Conservation (phyloP, 176 grass and related monocot genomes). For the Triticum turgidum region DNA sequence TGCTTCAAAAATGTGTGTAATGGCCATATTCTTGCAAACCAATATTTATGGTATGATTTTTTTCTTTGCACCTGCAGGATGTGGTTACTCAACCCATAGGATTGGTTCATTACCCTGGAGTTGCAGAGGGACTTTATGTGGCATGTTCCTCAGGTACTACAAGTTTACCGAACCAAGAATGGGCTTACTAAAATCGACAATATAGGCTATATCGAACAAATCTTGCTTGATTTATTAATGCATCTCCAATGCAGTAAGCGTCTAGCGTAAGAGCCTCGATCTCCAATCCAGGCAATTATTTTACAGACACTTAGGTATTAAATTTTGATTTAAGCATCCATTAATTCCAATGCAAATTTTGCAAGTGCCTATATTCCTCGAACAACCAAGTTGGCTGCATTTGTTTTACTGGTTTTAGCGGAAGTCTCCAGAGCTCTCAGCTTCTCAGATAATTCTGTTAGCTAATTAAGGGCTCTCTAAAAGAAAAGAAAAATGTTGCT, state of each 20-base stretch:
- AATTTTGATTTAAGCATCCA: not conserved
- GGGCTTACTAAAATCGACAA: constrained; percentile 2
- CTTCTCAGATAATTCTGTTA: not conserved
- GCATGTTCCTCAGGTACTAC: constrained; percentile 74
- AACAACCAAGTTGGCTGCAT: not conserved
- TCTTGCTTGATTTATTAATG: not conserved
- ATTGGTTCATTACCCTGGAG: constrained; percentile 74
- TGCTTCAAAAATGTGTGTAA: not conserved
- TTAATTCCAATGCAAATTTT: not conserved
- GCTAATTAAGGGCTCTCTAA: not conserved
- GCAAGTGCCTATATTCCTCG: not conserved
- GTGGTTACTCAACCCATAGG: constrained; percentile 82
- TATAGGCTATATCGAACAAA: not conserved
- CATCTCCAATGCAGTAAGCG: not conserved
- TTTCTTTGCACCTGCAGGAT: constrained; percentile 42
- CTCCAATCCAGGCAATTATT: not conserved
- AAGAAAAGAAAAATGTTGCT: not conserved
- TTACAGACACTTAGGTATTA: not conserved
- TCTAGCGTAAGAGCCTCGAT: not conserved
- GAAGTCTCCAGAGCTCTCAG: not conserved
- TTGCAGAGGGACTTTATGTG: constrained; percentile 78
- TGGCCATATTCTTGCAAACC: not conserved
- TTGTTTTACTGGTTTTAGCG: not conserved
- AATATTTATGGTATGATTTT: constrained; percentile 7
- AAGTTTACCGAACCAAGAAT: not conserved